Evolutionary conservation across 495 filamentous ascomycete genomes (phyloP).

Genomic region (Astrothelium subdiscretum): DNA sequence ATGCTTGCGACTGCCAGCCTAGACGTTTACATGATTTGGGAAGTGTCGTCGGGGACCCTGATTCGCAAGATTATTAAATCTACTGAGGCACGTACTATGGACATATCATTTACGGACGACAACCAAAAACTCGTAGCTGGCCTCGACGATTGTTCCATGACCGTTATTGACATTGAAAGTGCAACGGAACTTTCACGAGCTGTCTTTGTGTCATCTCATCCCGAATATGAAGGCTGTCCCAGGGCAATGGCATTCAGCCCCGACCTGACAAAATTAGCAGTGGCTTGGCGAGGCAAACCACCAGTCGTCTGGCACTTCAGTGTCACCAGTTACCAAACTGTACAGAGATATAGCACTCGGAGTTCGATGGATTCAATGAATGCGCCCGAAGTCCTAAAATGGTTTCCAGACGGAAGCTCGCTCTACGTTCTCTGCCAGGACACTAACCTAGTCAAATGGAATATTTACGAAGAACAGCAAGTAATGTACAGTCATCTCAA

Average conservation of each 20-base stretch:
- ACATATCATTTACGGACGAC: neutral
- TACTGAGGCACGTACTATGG: neutral
- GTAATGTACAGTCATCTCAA: conserved; percentile 2
- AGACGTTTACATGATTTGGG: conserved; percentile 2
- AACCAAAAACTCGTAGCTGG: neutral
- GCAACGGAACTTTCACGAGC: neutral
- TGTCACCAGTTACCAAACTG: neutral
- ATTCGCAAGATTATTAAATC: neutral
- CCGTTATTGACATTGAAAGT: neutral
- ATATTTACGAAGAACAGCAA: conserved; percentile 3
- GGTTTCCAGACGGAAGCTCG: neutral
- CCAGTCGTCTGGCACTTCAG: neutral
- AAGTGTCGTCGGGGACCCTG: neutral
- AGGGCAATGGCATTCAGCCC: neutral
- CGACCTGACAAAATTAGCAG: neutral
- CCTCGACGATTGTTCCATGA: neutral
- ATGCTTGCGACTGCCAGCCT: neutral
- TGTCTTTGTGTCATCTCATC: neutral
- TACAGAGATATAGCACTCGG: neutral
- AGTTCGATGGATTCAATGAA: conserved; percentile 4
- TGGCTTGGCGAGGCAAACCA: neutral
- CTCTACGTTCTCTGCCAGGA: conserved; percentile 5
- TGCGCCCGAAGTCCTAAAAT: neutral
- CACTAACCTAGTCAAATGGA: conserved; percentile 5
- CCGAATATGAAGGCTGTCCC: neutral